Evolutionary conservation across 1,284 basidiomycete species (phyloP).

Genomic region (Ganoderma leucocontextum): DNA sequence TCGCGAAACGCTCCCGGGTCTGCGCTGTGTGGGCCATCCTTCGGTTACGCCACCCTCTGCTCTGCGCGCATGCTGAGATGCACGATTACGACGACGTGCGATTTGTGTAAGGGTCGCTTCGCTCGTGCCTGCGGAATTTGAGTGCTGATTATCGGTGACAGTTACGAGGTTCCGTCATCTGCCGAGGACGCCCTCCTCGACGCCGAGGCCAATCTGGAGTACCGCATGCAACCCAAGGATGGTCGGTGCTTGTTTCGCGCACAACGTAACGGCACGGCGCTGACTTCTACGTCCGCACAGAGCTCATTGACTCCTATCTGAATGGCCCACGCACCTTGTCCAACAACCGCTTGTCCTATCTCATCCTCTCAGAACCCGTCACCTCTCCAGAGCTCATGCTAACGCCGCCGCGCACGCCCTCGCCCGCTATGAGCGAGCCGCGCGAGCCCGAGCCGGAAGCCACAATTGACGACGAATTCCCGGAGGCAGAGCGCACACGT

Average conservation of each 20-base stretch:
- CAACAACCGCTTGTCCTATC: conserved; percentile 72
- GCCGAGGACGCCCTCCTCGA: conserved; percentile 53
- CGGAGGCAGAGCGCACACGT: conserved; percentile 26
- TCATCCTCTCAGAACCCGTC: conserved; percentile 61
- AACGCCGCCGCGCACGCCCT: conserved; percentile 49
- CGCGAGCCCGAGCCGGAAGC: conserved; percentile 6
- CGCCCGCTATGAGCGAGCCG: conserved; percentile 21
- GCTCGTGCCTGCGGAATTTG: conserved; percentile 12
- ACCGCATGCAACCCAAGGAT: conserved; percentile 59
- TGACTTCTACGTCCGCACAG: conserved; percentile 42
- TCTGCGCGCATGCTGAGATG: conserved; percentile 69
- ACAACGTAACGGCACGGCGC: background rate
- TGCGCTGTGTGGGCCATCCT: conserved; percentile 74
- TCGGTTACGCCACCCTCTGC: conserved; percentile 70
- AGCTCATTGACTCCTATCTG: conserved; percentile 71
- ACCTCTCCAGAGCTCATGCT: conserved; percentile 35
- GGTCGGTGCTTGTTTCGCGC: conserved; percentile 45
- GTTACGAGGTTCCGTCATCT: conserved; percentile 57
- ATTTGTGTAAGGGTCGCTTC: conserved; percentile 60
- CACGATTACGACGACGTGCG: conserved; percentile 66
- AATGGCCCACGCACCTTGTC: conserved; percentile 80
- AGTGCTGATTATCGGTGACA: conserved; percentile 35
- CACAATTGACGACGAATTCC: conserved; percentile 12
- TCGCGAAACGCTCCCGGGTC: conserved; percentile 58
- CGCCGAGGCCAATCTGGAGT: conserved; percentile 61